A percentile compares a stretch with the other conserved stretches of the same genome.
phyloP scores from a whole-genome alignment of 108 stramenopile species.

The Nannochloropsis salina region DNA sequence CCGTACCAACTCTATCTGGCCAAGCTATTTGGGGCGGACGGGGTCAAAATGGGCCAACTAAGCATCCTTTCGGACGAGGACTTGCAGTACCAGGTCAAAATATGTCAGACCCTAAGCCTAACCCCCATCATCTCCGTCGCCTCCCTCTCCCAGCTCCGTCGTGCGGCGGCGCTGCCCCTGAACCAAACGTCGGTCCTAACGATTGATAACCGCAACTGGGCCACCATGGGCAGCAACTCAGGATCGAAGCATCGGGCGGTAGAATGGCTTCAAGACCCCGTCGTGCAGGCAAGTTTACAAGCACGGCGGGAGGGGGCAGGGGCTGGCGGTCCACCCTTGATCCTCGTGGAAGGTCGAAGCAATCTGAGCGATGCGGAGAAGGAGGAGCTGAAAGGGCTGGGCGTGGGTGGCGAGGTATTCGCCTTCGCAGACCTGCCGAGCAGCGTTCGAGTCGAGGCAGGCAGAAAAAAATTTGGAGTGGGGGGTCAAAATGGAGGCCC shows the following conservation, averaged over 20 bases:
- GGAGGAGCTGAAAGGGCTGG: neutral
- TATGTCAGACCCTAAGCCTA: neutral
- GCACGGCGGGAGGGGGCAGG: neutral
- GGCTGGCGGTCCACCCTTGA: neutral
- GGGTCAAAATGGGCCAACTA: neutral
- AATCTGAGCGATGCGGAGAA: neutral
- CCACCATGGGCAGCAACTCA: neutral
- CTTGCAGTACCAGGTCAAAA: slow-evolving; percentile 4
- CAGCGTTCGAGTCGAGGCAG: neutral
- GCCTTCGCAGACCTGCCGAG: neutral
- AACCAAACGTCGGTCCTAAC: neutral
- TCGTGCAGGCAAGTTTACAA: neutral
- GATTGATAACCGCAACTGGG: neutral
- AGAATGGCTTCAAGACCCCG: neutral
- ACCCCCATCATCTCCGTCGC: neutral
- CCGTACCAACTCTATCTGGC: slow-evolving; percentile 4
- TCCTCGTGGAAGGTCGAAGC: slow-evolving; percentile 9
- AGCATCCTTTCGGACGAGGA: neutral
- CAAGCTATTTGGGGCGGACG: neutral
- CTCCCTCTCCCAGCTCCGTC: slow-evolving; percentile 19
- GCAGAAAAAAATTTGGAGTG: neutral
- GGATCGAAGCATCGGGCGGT: neutral
- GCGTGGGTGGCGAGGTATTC: slow-evolving; percentile 7
- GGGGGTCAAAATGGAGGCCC: neutral
- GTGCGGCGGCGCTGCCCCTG: neutral